These are phyloP conservation scores for Diaporthe amygdali DNA, from an alignment of 2,329 filamentous ascomycete species.

Conservation along the genomic window DNA sequence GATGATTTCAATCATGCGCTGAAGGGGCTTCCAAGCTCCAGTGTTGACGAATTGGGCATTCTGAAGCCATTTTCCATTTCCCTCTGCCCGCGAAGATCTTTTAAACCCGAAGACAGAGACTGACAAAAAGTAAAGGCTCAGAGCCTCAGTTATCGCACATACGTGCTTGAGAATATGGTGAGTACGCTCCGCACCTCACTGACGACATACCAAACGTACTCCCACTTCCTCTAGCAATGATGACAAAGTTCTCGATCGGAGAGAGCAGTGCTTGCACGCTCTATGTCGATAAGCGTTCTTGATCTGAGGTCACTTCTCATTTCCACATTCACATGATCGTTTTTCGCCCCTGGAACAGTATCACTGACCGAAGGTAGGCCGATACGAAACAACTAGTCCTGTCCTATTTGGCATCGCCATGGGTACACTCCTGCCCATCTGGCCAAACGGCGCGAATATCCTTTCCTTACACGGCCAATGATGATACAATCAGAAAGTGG, in stretches of 20 bases:
- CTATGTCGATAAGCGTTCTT: background rate
- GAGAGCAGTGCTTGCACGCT: background rate
- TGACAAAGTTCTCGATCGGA: background rate
- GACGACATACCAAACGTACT: no score
- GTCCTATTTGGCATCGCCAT: no score
- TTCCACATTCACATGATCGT: background rate
- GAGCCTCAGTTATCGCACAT: no score
- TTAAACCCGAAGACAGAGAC: background rate
- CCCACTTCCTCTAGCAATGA: background rate
- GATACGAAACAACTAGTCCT: rapidly evolving
- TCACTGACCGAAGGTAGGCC: background rate
- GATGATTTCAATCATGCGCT: background rate
- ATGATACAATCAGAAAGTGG: no score
- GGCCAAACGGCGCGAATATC: background rate
- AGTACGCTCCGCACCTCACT: background rate
- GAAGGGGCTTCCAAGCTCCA: background rate
- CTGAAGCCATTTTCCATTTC: background rate
- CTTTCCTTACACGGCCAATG: background rate
- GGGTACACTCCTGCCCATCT: background rate
- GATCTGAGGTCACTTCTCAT: background rate
- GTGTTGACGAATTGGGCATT: background rate
- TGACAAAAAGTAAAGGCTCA: background rate
- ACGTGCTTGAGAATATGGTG: background rate
- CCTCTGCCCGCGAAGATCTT: background rate
- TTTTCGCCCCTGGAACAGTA: background rate